These are phyloP conservation scores for Lepidium africanum DNA, from an alignment of 345 rosid species.

Conservation along the genomic window DNA sequence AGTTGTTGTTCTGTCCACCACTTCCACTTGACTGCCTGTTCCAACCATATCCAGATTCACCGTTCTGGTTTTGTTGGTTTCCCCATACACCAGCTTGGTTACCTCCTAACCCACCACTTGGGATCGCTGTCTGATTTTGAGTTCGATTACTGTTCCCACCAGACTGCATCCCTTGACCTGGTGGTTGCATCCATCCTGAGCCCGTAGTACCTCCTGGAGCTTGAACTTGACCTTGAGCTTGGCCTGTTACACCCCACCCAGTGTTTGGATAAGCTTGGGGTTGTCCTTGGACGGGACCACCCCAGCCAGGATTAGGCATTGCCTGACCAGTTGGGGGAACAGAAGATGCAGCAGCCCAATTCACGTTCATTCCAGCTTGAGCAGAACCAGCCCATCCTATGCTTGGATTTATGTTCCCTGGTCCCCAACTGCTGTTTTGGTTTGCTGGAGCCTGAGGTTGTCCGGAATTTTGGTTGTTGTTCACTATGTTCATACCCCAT, in stretches of 20 bases:
- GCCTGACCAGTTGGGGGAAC: constrained; percentile 43
- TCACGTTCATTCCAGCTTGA: constrained; percentile 41
- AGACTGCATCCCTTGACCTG: constrained; percentile 40
- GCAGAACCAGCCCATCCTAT: constrained; percentile 59
- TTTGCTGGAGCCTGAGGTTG: constrained; percentile 37
- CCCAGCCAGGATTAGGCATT: constrained; percentile 45
- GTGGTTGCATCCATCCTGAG: constrained; percentile 45
- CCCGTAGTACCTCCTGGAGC: constrained; percentile 26
- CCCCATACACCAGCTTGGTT: constrained; percentile 45
- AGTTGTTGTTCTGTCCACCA: constrained; percentile 29
- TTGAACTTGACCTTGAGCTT: constrained; percentile 22
- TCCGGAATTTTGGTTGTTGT: constrained; percentile 28
- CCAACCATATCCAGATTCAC: constrained; percentile 56
- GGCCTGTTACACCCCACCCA: constrained; percentile 49
- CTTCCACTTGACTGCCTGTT: constrained; percentile 29
- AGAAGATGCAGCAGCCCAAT: constrained; percentile 40
- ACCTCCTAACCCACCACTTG: constrained; percentile 43
- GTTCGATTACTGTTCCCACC: constrained; percentile 32
- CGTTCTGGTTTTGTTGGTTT: constrained; percentile 45
- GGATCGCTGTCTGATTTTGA: constrained; percentile 16
- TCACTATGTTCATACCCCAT: constrained; percentile 42
- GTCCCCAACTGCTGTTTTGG: constrained; percentile 53
- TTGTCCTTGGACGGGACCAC: constrained; percentile 46
- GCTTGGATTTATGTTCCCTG: constrained; percentile 43
- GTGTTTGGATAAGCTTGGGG: constrained; percentile 40